A percentile compares a stretch with the other conserved stretches of the same genome.
Conservation (phyloP, 2,329 filamentous ascomycete genomes). For the Penicillium sp. region DNA sequence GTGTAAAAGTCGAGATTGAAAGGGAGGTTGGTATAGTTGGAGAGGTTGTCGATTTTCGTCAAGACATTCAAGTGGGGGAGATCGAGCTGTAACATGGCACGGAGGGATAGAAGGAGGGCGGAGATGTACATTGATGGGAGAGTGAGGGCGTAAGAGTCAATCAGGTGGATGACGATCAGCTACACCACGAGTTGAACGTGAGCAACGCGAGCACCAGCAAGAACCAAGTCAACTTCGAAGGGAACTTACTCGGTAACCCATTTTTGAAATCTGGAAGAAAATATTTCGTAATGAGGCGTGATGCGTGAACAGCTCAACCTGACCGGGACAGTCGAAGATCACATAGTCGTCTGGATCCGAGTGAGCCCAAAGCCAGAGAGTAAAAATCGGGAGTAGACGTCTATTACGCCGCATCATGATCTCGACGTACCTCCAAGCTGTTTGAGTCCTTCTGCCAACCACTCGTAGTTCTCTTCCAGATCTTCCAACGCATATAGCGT, state of each 20-base stretch:
- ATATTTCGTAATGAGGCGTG: slow-evolving; percentile 88
- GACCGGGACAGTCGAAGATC: slow-evolving; percentile 91
- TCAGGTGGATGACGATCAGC: slow-evolving; percentile 89
- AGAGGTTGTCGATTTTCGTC: slow-evolving; percentile 94
- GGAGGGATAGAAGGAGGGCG: slow-evolving; percentile 83
- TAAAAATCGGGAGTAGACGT: too few species aligned
- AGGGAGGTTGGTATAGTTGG: slow-evolving; percentile 74
- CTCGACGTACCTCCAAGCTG: slow-evolving; percentile 55
- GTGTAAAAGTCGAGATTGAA: slow-evolving; percentile 98
- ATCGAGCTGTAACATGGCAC: slow-evolving; percentile 97
- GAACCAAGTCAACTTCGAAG: not conserved
- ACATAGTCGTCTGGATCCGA: slow-evolving; percentile 70
- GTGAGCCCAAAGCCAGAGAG: too few species aligned
- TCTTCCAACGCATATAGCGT: slow-evolving; percentile 92
- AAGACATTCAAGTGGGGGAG: slow-evolving; percentile 93
- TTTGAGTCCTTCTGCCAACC: slow-evolving; percentile 75
- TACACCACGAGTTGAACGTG: slow-evolving; percentile 33
- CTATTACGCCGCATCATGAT: too few species aligned
- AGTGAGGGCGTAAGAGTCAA: slow-evolving; percentile 89
- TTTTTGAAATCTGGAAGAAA: slow-evolving; percentile 81
- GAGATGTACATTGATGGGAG: slow-evolving; percentile 93
- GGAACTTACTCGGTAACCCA: slow-evolving; percentile 75
- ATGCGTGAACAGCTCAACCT: slow-evolving; percentile 95
- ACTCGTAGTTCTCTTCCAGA: slow-evolving; percentile 87
- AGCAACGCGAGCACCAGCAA: not conserved